Evolutionary conservation across 2,329 filamentous ascomycete genomes (phyloP).

Genomic region (Magnaporthales sp.): DNA sequence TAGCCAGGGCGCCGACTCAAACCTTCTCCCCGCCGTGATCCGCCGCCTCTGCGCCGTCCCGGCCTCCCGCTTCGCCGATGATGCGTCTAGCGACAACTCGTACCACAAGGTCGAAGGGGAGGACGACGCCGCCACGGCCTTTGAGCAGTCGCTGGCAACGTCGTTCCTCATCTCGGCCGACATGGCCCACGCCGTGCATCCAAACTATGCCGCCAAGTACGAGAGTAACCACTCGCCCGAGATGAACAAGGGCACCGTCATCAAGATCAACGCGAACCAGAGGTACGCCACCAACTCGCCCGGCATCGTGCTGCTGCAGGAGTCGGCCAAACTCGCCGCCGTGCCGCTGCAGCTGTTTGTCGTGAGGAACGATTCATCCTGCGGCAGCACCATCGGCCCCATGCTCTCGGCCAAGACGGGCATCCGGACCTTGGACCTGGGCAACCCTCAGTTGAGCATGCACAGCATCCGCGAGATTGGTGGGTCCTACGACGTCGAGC

Average conservation of each 20-base stretch:
- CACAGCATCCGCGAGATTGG: constrained; percentile 93
- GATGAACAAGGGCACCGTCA: constrained; percentile 93
- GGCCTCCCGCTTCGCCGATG: constrained; percentile 35
- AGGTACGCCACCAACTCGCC: constrained; percentile 95
- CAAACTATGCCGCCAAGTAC: constrained; percentile 90
- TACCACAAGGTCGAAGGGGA: constrained; percentile 51
- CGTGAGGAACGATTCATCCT: constrained; percentile 88
- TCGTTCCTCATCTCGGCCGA: constrained; percentile 95
- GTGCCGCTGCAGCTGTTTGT: constrained; percentile 95
- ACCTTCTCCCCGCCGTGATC: constrained; percentile 79
- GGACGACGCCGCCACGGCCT: constrained; percentile 65
- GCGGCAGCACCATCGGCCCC: constrained; percentile 95
- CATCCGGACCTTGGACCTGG: constrained; percentile 80
- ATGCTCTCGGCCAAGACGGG: constrained; percentile 86
- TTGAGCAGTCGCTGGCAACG: constrained; percentile 83
- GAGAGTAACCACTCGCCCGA: constrained; percentile 83
- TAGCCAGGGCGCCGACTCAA: constrained; percentile 89
- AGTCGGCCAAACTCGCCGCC: constrained; percentile 63
- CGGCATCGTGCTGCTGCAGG: constrained; percentile 85
- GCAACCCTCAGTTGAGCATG: constrained; percentile 93
- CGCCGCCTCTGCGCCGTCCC: constrained; percentile 78
- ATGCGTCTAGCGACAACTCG: constrained; percentile 47
- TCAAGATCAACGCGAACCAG: constrained; percentile 97
- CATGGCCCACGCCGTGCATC: constrained; percentile 95
- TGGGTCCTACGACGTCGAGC: constrained; percentile 77